phyloP scores from a whole-genome alignment of 306 rosid genomes.

The Quercus glauca region DNA sequence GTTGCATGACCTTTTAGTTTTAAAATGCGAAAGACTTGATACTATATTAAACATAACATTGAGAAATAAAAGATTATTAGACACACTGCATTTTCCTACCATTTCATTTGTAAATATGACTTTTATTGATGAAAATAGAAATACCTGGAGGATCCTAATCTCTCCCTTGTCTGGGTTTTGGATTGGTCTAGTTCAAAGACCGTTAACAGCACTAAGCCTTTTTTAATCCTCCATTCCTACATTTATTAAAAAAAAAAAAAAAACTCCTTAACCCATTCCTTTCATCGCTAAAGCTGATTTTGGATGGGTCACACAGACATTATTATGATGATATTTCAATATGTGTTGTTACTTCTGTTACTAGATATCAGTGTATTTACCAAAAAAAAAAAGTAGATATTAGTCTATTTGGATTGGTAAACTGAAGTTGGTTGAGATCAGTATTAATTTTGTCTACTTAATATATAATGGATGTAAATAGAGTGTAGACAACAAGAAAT shows the following conservation, averaged over 20 bases:
- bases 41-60: too few relatives aligned
- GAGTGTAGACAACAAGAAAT: not conserved
- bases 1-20: too few relatives aligned
- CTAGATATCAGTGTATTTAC: not conserved
- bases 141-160: too few relatives aligned
- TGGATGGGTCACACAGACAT: not conserved
- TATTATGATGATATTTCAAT: not conserved
- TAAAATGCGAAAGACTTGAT: too few relatives aligned
- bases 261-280: not conserved
- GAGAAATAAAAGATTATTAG: too few relatives aligned
- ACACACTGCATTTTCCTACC: too few relatives aligned
- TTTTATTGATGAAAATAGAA: too few relatives aligned
- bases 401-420: not conserved
- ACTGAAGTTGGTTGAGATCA: not conserved
- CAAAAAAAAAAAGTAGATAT: not conserved
- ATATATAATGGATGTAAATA: not conserved
- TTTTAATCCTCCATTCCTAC: too few relatives aligned
- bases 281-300: not conserved
- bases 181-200: too few relatives aligned
- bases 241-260: not conserved
- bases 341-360: not conserved
- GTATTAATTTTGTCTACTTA: not conserved
- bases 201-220: too few relatives aligned
- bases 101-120: too few relatives aligned
- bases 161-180: too few relatives aligned